These are phyloP conservation scores for Solanum etuberosum DNA, from an alignment of 257 asterid species.

Conservation along the genomic window DNA sequence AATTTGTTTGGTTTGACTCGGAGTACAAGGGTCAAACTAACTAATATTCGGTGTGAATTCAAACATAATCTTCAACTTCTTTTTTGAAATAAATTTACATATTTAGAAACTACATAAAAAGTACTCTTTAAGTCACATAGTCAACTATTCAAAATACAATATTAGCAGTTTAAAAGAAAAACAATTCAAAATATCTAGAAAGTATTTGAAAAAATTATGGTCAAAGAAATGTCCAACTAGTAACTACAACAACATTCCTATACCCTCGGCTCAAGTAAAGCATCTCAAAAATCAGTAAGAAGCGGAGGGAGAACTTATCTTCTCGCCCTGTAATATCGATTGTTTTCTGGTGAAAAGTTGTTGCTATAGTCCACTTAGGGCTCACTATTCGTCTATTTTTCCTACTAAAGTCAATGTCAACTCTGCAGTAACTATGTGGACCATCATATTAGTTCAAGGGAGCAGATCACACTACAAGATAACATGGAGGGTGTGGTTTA, in stretches of 20 bases:
- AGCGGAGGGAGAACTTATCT: not conserved
- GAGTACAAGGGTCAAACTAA: not conserved
- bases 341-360: not conserved
- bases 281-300: not conserved
- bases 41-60: not conserved
- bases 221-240: not conserved
- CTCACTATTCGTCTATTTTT: not conserved
- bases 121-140: not conserved
- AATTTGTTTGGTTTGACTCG: not conserved
- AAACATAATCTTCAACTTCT: not conserved
- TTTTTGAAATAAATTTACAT: not conserved
- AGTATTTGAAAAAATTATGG: not conserved
- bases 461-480: slow-evolving; percentile 97
- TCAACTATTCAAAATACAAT: not conserved
- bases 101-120: not conserved
- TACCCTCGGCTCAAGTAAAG: not conserved
- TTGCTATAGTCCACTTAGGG: not conserved
- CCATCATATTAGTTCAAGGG: slow-evolving; percentile 96
- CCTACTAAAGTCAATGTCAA: not conserved
- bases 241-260: not conserved
- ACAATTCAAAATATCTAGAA: not conserved
- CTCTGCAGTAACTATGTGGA: slow-evolving; percentile 80
- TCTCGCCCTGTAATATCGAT: not conserved
- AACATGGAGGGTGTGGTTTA: slow-evolving; percentile 68
- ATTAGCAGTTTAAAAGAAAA: not conserved